Evolutionary conservation across 2,329 filamentous ascomycete genomes (phyloP).

Genomic region (Neonectria hederae): DNA sequence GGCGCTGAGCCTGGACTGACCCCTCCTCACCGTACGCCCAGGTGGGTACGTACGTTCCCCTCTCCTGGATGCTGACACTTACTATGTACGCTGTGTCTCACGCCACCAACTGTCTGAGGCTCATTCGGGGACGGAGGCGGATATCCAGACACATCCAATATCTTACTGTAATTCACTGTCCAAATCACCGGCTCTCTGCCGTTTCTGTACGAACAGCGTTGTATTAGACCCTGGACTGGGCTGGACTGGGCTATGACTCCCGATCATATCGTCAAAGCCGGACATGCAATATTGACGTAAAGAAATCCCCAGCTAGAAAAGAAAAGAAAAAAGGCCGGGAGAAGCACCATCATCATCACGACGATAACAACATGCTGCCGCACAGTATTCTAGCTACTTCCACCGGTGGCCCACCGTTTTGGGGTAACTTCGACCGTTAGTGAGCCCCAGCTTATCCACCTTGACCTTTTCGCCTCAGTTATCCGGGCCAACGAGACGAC

Average conservation of each 20-base stretch:
- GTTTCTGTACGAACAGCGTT: not conserved
- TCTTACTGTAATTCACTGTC: conserved; percentile 1
- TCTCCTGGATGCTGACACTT: not conserved
- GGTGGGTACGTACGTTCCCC: conserved; percentile 5
- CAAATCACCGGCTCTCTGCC: not conserved
- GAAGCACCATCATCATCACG: not conserved
- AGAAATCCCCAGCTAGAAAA: not conserved
- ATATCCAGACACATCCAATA: not conserved
- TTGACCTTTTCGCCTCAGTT: not conserved
- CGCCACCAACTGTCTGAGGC: conserved; percentile 23
- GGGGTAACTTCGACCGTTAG: conserved; percentile 11
- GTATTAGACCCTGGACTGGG: not conserved
- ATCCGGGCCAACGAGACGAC: conserved; percentile 3
- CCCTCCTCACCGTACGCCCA: too few species aligned
- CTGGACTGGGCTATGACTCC: not conserved
- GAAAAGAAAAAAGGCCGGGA: not conserved
- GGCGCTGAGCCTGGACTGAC: not conserved
- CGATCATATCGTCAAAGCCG: not conserved
- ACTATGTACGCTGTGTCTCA: conserved; percentile 17
- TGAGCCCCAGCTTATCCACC: not conserved
- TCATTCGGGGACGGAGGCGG: conserved; percentile 9
- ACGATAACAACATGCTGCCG: not conserved
- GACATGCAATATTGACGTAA: not conserved
- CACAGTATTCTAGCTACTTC: conserved; percentile 10
- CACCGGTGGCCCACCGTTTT: conserved; percentile 20